Percentiles rank a stretch among this genome's conserved stretches.
These are phyloP conservation scores for Penicillium angulare DNA, from an alignment of 495 filamentous ascomycete genomes.

Conservation along the genomic window DNA sequence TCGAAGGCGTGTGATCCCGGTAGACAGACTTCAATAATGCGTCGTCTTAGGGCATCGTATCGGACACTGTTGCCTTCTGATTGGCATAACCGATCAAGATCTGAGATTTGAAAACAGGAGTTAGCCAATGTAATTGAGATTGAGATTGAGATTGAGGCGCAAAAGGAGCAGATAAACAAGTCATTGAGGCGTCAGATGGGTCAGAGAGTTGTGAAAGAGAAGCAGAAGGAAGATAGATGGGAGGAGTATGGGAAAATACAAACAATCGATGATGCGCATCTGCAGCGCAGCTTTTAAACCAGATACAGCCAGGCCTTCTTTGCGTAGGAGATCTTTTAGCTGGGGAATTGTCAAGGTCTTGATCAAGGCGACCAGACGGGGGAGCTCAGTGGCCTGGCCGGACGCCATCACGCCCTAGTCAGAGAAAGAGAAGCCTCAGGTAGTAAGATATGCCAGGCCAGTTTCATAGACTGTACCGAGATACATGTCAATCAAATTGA, in stretches of 20 bases:
- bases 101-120: conserved; percentile 13
- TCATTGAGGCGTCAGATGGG: conserved; percentile 1
- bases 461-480: conserved; percentile 5
- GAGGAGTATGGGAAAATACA: conserved; percentile 35
- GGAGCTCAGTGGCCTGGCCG: conserved; percentile 36
- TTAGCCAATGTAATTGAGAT: neutral
- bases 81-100: conserved; percentile 33
- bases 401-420: conserved; percentile 37
- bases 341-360: conserved; percentile 67
- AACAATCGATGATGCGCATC: conserved; percentile 71
- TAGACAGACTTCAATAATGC: conserved; percentile 32
- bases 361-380: conserved; percentile 42
- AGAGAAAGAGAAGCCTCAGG: conserved; percentile 5
- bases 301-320: conserved; percentile 65
- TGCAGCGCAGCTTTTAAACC: conserved; percentile 83
- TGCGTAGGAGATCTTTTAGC: conserved; percentile 69
- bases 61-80: conserved; percentile 32
- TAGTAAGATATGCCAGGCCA: conserved; percentile 20
- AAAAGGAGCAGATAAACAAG: neutral
- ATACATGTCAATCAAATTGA: conserved; percentile 22
- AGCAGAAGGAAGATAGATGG: neutral
- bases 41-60: conserved; percentile 32
- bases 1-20: conserved; percentile 26
- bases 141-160: no score
- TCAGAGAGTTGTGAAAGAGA: neutral